phyloP scores from a whole-genome alignment of 768 basidiomycete genomes.

The Pleurotus djamor region DNA sequence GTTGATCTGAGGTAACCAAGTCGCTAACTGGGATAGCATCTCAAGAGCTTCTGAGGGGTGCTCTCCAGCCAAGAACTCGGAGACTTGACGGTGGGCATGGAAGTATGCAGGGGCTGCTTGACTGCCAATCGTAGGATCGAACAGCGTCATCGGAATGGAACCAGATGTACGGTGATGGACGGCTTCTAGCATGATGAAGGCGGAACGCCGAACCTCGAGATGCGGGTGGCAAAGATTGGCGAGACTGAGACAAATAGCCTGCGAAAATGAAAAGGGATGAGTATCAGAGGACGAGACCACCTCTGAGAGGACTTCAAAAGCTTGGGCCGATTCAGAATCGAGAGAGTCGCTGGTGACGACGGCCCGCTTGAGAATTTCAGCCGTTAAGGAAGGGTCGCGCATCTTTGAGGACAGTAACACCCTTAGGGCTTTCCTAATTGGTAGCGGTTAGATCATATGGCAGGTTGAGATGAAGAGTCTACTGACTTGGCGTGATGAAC shows the following conservation, averaged over 20 bases:
- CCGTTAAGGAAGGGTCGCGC: constrained; percentile 52
- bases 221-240: constrained; percentile 82
- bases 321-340: constrained; percentile 55
- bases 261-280: constrained; percentile 70
- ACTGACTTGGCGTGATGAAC: constrained; percentile 67
- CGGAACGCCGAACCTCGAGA: constrained; percentile 60
- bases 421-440: constrained; percentile 68
- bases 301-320: constrained; percentile 80
- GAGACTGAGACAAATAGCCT: constrained; percentile 73
- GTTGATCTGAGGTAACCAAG: constrained; percentile 66
- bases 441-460: not conserved
- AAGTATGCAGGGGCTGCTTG: constrained; percentile 74
- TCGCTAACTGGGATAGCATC: constrained; percentile 69
- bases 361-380: constrained; percentile 66
- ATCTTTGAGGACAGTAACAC: constrained; percentile 61
- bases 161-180: constrained; percentile 71
- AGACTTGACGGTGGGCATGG: constrained; percentile 75
- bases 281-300: constrained; percentile 52
- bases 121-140: constrained; percentile 74
- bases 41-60: constrained; percentile 62
- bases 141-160: constrained; percentile 63
- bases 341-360: constrained; percentile 57
- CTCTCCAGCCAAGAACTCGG: constrained; percentile 76
- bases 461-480: not conserved
- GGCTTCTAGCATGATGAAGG: constrained; percentile 75